Base-by-base conservation (phyloP, 2,329 filamentous ascomycete species). In the Talaromyces sp. region DNA sequence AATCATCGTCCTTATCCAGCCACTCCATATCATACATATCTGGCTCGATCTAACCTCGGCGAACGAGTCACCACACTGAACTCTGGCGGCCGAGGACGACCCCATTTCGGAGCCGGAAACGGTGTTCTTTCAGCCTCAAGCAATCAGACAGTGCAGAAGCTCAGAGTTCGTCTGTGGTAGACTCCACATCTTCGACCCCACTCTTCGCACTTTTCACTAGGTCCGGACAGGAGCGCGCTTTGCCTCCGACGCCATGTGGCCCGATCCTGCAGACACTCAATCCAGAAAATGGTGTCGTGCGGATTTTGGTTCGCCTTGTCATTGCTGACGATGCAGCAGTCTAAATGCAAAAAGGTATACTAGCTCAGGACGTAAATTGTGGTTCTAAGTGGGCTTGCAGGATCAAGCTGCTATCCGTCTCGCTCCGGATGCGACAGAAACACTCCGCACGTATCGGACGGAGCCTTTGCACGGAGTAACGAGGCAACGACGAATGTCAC, bases 231-330 rank as follows among this genome's bases (percentile, higher is more conserved):
- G 30, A 24, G 30, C 30, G 32, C 43, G 30, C 29, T 29, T 17
- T 17, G 29, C 29, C 43, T 36, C 30, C 30, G 30, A 7, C 43
- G 16, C 43, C 43, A 45, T 47, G 45, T 47, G 37, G 33, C 43
- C 36, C 51, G 10, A 36, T 42, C 53, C 36, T 56, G 41, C 39
- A 40, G 36, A 2, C 17, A 3, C 14, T 40, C 24, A 30, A 49
- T 45, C 45, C 46, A 54, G 41, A 48, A 48, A 48, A 17, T 41
- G 17, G 11, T 14, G 40, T 35, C 47, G 43, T 52, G 47, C 33
- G 16, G 41, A 20, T 32, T 44, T 30, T 17, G 29, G 41, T 44
- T 44, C 29, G 29, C 29, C 41, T n/a, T 44, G 29, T 30, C 29
- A 42, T 29, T 17, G 40, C 41, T 44, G 27, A 44, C 41, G 20